These are phyloP conservation scores for Cystofilobasidium bisporidii DNA, from an alignment of 768 basidiomycete species.

Conservation along the genomic window DNA sequence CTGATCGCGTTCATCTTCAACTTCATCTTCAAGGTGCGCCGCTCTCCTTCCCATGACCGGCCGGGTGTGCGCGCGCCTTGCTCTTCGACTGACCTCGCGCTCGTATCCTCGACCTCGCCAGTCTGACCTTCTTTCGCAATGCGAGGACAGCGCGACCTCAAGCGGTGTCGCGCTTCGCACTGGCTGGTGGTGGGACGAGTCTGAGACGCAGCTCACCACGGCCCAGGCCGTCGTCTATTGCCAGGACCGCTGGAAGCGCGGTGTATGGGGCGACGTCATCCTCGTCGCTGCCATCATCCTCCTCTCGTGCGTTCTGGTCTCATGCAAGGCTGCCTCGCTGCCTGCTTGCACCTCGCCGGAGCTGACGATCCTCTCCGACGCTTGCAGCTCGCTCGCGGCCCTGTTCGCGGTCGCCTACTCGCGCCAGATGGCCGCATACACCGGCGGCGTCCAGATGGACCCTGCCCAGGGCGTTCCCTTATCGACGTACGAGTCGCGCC, in stretches of 20 bases:
- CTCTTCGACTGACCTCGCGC: background rate
- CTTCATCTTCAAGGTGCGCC: conserved; percentile 2
- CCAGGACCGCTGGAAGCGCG: background rate
- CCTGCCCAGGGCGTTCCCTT: conserved; percentile 14
- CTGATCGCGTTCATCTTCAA: conserved; percentile 7
- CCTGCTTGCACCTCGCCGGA: background rate
- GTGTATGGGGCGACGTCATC: conserved; percentile 16
- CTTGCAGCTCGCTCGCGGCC: conserved; percentile 9
- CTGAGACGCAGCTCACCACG: background rate
- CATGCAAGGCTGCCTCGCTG: background rate
- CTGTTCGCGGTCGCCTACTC: conserved; percentile 21
- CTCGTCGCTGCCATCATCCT: conserved; percentile 3
- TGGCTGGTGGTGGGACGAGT: background rate
- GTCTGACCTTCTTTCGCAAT: background rate
- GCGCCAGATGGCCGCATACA: conserved; percentile 12
- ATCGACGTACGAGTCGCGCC: conserved; percentile 7
- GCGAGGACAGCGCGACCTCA: background rate
- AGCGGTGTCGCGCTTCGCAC: background rate
- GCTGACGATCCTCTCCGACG: background rate
- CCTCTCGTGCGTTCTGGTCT: background rate
- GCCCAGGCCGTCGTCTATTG: conserved; percentile 1
- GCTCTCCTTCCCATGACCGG: too few relatives aligned
- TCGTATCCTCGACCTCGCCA: background rate
- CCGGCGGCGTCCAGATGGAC: conserved; percentile 1
- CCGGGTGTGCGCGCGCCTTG: background rate